Percentiles rank a stretch among this genome's conserved stretches.
phyloP scores from a whole-genome alignment of 129 eudicot genomes.

The Chrysanthemum makinoi region DNA sequence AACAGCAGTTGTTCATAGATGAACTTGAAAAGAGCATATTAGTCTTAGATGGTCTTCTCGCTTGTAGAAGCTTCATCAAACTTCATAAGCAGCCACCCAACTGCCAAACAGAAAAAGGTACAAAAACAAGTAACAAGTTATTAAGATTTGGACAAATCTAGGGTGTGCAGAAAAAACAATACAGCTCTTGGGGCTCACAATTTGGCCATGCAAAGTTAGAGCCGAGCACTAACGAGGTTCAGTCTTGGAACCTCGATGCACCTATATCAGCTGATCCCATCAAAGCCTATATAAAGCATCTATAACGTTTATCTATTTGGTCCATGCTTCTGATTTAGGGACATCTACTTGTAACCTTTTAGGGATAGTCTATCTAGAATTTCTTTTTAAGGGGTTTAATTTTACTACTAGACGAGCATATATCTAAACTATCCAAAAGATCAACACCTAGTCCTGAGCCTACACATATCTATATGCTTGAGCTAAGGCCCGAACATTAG shows the following conservation, averaged over 20 bases:
- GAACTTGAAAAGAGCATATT: not conserved
- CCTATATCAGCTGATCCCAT: too few relatives aligned
- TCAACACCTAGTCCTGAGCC: too few relatives aligned
- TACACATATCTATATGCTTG: too few relatives aligned
- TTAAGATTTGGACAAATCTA: not conserved
- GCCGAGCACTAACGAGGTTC: not conserved
- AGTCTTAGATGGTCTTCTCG: conserved; percentile 16
- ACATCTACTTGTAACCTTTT: too few relatives aligned
- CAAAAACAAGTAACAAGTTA: conserved; percentile 5
- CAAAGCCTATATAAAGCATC: too few relatives aligned
- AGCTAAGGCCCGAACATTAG: too few relatives aligned
- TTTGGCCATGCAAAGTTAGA: not conserved
- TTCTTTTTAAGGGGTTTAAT: too few relatives aligned
- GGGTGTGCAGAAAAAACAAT: not conserved
- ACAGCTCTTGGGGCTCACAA: not conserved
- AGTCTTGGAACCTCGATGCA: not conserved
- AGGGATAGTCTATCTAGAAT: too few relatives aligned
- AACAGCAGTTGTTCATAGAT: conserved; percentile 14
- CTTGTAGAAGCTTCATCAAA: conserved; percentile 9
- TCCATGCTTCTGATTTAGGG: too few relatives aligned
- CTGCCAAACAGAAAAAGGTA: conserved; percentile 38
- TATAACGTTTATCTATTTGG: too few relatives aligned
- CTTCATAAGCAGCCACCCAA: conserved; percentile 76
- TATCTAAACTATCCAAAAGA: too few relatives aligned
- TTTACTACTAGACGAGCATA: too few relatives aligned